phyloP scores from a whole-genome alignment of 306 rosid genomes.

The Albizia julibrissin region DNA sequence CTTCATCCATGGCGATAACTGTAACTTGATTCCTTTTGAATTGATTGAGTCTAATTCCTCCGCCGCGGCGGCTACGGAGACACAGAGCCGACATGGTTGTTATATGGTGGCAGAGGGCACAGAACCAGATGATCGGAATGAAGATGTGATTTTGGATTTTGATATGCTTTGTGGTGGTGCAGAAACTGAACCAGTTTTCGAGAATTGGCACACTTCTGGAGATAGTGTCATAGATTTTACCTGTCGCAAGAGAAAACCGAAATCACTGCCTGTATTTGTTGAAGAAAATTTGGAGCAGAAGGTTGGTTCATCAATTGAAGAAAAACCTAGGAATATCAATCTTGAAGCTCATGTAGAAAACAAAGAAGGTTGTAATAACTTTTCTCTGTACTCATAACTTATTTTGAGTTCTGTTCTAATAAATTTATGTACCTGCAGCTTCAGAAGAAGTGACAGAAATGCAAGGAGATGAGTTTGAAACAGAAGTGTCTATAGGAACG shows the following conservation, averaged over 20 bases:
- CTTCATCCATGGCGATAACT: slow-evolving; percentile 70
- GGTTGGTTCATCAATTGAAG: slow-evolving; percentile 23
- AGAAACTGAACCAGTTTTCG: slow-evolving; percentile 50
- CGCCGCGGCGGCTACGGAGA: slow-evolving; percentile 33
- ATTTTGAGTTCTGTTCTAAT: slow-evolving; percentile 1
- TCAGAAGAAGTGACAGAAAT: slow-evolving; percentile 52
- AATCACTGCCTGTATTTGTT: slow-evolving; percentile 11
- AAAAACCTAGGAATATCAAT: slow-evolving; percentile 28
- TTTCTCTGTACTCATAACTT: background rate
- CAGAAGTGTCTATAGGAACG: slow-evolving; percentile 81
- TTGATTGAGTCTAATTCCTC: slow-evolving; percentile 45
- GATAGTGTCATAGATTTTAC: slow-evolving; percentile 44
- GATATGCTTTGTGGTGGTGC: slow-evolving; percentile 48
- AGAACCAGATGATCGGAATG: slow-evolving; percentile 34
- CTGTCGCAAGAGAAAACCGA: slow-evolving; percentile 29
- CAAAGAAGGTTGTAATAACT: slow-evolving; percentile 47
- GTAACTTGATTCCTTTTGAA: slow-evolving; percentile 76
- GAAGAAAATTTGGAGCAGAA: slow-evolving; percentile 34
- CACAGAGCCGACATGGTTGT: slow-evolving; percentile 30
- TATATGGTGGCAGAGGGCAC: slow-evolving; percentile 43
- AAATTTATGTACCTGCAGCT: slow-evolving; percentile 42
- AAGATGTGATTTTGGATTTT: slow-evolving; percentile 85
- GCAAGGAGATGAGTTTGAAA: slow-evolving; percentile 60
- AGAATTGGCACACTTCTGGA: slow-evolving; percentile 70
- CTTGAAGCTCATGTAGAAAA: slow-evolving; percentile 36